Evolutionary conservation across 495 filamentous ascomycete genomes (phyloP).

Genomic region (Cercophora newfieldiana): DNA sequence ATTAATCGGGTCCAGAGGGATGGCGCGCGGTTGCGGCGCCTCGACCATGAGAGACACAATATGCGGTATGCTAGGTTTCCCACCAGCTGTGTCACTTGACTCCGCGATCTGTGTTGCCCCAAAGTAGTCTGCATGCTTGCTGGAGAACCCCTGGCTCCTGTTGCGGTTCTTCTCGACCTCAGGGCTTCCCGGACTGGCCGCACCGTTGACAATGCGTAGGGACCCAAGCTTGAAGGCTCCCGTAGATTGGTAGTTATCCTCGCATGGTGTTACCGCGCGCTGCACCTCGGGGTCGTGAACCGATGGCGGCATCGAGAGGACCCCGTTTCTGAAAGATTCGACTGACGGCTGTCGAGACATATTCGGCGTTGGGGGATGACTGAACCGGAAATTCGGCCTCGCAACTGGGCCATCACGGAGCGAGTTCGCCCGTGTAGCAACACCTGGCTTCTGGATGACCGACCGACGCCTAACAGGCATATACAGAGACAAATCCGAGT

Average conservation of each 20-base stretch:
- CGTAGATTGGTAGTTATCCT: slow-evolving; percentile 53
- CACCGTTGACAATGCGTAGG: slow-evolving; percentile 59
- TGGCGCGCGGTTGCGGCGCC: slow-evolving; percentile 18
- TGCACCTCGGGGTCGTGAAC: slow-evolving; percentile 29
- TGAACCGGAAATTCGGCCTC: slow-evolving; percentile 34
- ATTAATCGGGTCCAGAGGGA: slow-evolving; percentile 20
- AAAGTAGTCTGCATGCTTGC: slow-evolving; percentile 26
- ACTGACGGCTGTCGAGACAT: slow-evolving; percentile 37
- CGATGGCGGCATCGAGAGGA: slow-evolving; percentile 36
- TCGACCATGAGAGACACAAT: not conserved
- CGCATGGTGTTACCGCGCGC: slow-evolving; percentile 47
- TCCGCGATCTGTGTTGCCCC: not conserved
- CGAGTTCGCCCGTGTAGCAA: slow-evolving; percentile 43
- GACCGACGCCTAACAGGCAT: slow-evolving; percentile 49
- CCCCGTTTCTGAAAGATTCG: slow-evolving; percentile 34
- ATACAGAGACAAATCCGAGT: slow-evolving; percentile 49
- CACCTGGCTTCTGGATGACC: slow-evolving; percentile 47
- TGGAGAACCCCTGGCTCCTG: not conserved
- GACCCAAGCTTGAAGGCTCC: slow-evolving; percentile 61
- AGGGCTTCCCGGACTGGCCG: slow-evolving; percentile 47
- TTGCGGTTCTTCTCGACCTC: slow-evolving; percentile 31
- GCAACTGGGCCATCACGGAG: slow-evolving; percentile 20
- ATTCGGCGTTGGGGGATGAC: slow-evolving; percentile 39
- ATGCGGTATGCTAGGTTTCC: not conserved
- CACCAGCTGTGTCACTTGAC: not conserved